Percentiles rank a stretch among this genome's conserved stretches.
phyloP scores from a whole-genome alignment of 331 rosid genomes.

The Rhamnella rubrinervis region DNA sequence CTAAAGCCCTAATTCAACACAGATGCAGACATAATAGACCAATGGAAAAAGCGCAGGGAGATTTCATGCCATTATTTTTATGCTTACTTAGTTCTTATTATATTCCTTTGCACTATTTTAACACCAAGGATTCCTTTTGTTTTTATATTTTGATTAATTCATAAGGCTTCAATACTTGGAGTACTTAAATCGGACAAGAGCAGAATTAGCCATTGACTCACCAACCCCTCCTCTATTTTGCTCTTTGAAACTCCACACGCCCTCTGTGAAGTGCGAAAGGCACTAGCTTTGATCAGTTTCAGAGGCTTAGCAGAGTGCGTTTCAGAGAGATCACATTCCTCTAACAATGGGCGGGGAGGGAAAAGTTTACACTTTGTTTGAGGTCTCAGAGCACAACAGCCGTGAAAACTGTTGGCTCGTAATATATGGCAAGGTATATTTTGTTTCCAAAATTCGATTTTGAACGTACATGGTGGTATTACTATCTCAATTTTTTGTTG shows the following conservation, averaged over 20 bases:
- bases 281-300: constrained; percentile 11
- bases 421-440: constrained; percentile 63
- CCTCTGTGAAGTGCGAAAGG: neutral
- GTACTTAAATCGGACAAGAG: too few species aligned
- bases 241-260: constrained; percentile 26
- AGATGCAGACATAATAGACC: too few species aligned
- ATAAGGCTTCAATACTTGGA: too few species aligned
- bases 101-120: too few species aligned
- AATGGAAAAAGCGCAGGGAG: too few species aligned
- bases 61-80: too few species aligned
- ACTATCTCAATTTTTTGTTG: neutral
- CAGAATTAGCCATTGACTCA: neutral
- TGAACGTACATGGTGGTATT: neutral
- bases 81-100: too few species aligned
- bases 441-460: neutral
- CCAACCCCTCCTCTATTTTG: constrained; percentile 14
- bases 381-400: constrained; percentile 55
- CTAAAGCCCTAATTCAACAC: too few species aligned
- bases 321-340: neutral
- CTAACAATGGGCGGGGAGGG: constrained; percentile 49
- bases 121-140: too few species aligned
- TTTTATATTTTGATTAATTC: too few species aligned
- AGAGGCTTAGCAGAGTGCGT: neutral
- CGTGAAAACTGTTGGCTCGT: constrained; percentile 79
- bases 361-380: constrained; percentile 54